Base-by-base conservation (phyloP, 768 basidiomycete species). In the Candolleomyces aberdarensis region DNA sequence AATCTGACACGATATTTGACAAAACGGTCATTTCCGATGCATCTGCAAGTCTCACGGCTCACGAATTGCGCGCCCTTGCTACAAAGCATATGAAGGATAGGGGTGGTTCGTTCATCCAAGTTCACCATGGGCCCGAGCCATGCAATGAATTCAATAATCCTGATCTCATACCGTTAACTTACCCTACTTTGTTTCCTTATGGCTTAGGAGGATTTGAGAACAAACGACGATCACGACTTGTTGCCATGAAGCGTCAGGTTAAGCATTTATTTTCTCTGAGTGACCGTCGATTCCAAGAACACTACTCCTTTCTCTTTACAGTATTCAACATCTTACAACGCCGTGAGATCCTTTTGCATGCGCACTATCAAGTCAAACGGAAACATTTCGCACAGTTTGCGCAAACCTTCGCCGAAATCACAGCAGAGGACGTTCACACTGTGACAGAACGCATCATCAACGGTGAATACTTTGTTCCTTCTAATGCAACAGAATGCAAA, bases 131-230 rank as follows among this genome's bases (percentile, higher is more conserved):
- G 15, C 59, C 67, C 15, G 15, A 29, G 4, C 72, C 75, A 6
- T 69, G 69, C 0, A 75, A 75, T 65, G 75, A 78, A 56, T 78
- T 75, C 64, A 62, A 62, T 36, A 76, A 80, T 61, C 72, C 72
- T 1, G 9, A 47, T 8, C 46, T 80, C n/a, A 75, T 82, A 50
- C 77, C 78, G 1, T 70, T 67, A 60, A 71, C 78, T 17, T 80
- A 76, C 65, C 78, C 80, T 3, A 76, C 76, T 0, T 56, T 82
- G 0, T 80, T 74, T 66, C 79, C 79, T 0, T 80, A 73, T 65
- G 77, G 80, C 0, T 61, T 74, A 20, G 78, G 80, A 0, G 79
- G 80, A 1, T 76, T 78, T 61, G 74, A 81, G 58, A 67, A 82
- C 60, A 20, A 44, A 7, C 48, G 76, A 0, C 19, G 1, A 1